Percentiles rank a stretch among this genome's conserved stretches.
Conservation (phyloP, 352 stramenopile genomes). For the Pythium plurisporium region DNA sequence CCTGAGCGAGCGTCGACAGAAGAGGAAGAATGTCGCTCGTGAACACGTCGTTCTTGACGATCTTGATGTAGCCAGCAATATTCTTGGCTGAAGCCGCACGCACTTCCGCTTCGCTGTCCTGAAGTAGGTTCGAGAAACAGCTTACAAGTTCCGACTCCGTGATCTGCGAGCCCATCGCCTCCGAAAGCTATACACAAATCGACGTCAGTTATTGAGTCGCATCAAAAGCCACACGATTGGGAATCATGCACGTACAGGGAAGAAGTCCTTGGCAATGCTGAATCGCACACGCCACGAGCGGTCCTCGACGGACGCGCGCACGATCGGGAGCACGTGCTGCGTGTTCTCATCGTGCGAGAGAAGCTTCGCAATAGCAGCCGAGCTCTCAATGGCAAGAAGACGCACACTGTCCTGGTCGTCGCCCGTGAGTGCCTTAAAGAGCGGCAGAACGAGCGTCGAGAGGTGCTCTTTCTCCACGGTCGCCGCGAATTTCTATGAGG, state of each 20-base stretch:
- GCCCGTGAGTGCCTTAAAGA: constrained; percentile 85
- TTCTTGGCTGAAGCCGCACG: constrained; percentile 90
- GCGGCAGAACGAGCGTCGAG: constrained; percentile 59
- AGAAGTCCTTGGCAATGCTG: constrained; percentile 93
- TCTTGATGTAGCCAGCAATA: constrained; percentile 89
- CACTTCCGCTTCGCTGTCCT: constrained; percentile 93
- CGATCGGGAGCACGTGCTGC: constrained; percentile 67
- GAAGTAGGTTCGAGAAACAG: constrained; percentile 89
- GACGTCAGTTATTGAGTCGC: neutral
- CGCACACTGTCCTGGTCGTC: constrained; percentile 96
- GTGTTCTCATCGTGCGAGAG: constrained; percentile 75
- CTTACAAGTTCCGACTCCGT: constrained; percentile 85
- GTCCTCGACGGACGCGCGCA: constrained; percentile 75
- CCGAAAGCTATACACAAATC: constrained; percentile 38
- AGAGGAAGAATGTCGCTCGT: constrained; percentile 86
- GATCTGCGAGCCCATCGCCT: constrained; percentile 74
- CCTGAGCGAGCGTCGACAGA: constrained; percentile 87
- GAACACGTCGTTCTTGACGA: constrained; percentile 90
- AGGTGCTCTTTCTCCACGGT: constrained; percentile 77
- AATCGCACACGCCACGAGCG: constrained; percentile 92
- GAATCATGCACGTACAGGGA: constrained; percentile 35
- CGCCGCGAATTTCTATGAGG: constrained; percentile 51
- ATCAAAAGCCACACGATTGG: neutral
- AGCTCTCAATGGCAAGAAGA: constrained; percentile 89
- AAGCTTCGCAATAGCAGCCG: constrained; percentile 65